phyloP scores from a whole-genome alignment of 2,329 filamentous ascomycete genomes.

The Sclerotinia borealis region DNA sequence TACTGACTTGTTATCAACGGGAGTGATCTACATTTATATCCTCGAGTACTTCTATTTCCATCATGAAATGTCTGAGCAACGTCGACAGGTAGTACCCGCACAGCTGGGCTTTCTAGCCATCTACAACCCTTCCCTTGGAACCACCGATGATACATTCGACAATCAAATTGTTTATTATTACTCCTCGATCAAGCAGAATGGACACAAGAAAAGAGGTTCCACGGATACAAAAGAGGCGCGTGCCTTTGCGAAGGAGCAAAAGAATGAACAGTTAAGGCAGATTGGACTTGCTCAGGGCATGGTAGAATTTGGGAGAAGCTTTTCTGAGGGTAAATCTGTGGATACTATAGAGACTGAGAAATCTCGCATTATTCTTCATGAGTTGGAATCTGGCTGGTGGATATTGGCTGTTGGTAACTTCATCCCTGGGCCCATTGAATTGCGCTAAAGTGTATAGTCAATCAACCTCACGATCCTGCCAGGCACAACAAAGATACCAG shows the following conservation, averaged over 20 bases:
- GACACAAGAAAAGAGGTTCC: background rate
- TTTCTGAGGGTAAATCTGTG: slow-evolving; percentile 69
- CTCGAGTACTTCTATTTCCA: slow-evolving; percentile 1
- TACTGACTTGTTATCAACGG: background rate
- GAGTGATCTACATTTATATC: slow-evolving; percentile 1
- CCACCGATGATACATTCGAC: slow-evolving; percentile 51
- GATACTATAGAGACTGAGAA: slow-evolving; percentile 90
- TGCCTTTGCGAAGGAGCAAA: slow-evolving; percentile 50
- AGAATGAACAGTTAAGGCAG: slow-evolving; percentile 83
- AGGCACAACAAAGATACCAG: slow-evolving; percentile 46
- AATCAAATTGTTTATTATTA: slow-evolving; percentile 89
- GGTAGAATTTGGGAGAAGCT: slow-evolving; percentile 85
- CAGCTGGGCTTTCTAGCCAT: slow-evolving; percentile 88
- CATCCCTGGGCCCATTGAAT: background rate
- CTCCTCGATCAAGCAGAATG: slow-evolving; percentile 26
- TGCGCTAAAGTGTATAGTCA: slow-evolving; percentile 44
- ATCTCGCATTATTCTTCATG: slow-evolving; percentile 74
- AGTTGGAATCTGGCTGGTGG: slow-evolving; percentile 93
- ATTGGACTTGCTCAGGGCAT: slow-evolving; percentile 96
- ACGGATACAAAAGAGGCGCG: slow-evolving; percentile 24
- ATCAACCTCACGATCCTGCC: slow-evolving; percentile 72
- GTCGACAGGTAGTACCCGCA: slow-evolving; percentile 50
- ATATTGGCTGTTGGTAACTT: slow-evolving; percentile 69
- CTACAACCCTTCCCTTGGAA: slow-evolving; percentile 82
- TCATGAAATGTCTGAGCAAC: slow-evolving; percentile 28